phyloP scores from a whole-genome alignment of 2,329 filamentous ascomycete genomes.

The Pseudopithomyces chartarum region DNA sequence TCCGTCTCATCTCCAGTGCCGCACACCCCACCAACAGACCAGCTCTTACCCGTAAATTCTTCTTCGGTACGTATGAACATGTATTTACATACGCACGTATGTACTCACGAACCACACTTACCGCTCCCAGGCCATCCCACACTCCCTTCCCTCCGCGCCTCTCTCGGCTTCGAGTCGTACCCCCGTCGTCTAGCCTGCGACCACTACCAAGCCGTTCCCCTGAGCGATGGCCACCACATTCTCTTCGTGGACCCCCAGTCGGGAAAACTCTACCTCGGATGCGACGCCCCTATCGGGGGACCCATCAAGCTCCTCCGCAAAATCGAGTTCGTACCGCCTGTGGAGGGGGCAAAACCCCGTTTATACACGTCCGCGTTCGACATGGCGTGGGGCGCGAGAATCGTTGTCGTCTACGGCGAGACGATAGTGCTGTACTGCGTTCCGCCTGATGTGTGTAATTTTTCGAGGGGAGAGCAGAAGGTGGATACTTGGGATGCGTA shows the following conservation, averaged over 20 bases:
- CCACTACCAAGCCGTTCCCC: conserved; percentile 66
- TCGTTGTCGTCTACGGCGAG: conserved; percentile 62
- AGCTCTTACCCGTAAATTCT: conserved; percentile 30
- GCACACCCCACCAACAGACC: conserved; percentile 49
- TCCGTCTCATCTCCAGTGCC: conserved; percentile 67
- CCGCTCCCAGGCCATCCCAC: conserved; percentile 6
- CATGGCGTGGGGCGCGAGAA: conserved; percentile 60
- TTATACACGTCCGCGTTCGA: conserved; percentile 64
- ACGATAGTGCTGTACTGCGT: conserved; percentile 65
- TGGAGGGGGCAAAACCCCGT: conserved; percentile 47
- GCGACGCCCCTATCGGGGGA: conserved; percentile 62
- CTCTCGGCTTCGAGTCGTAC: conserved; percentile 26
- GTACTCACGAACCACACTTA: background rate
- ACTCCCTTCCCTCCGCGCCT: conserved; percentile 25
- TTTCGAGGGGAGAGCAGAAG: conserved; percentile 38
- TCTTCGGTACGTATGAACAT: conserved; percentile 9
- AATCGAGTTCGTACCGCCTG: conserved; percentile 55
- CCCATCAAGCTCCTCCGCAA: conserved; percentile 64
- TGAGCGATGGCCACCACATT: conserved; percentile 69
- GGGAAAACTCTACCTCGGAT: conserved; percentile 63
- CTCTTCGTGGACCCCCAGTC: conserved; percentile 67
- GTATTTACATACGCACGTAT: background rate
- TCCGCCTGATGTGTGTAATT: conserved; percentile 55
- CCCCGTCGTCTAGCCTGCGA: conserved; percentile 47
- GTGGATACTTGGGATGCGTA: conserved; percentile 26